Evolutionary conservation across 2,329 filamentous ascomycete species (phyloP).

Genomic region (Aspergillus cejpii): DNA sequence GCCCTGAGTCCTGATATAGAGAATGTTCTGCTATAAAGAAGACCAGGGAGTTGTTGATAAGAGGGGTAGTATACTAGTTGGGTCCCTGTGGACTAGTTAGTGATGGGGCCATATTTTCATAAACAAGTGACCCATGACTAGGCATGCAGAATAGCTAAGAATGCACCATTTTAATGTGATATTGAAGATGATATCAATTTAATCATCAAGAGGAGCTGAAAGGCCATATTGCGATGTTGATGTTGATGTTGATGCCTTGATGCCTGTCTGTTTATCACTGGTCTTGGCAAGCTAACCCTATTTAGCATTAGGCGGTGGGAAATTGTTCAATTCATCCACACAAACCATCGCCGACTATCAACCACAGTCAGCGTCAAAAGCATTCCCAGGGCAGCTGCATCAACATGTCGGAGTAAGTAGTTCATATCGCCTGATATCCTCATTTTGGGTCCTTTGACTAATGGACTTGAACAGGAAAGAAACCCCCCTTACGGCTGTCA

Average conservation of each 20-base stretch:
- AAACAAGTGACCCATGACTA: neutral
- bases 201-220: neutral
- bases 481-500: constrained; percentile 72
- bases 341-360: constrained; percentile 22
- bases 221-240: neutral
- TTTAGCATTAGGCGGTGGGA: constrained; percentile 22
- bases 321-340: constrained; percentile 30
- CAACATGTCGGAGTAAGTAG: constrained; percentile 32
- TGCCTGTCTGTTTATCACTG: neutral
- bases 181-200: neutral
- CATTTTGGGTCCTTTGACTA: constrained; percentile 7
- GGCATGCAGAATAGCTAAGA: neutral
- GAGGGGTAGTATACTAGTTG: neutral
- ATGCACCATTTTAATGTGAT: neutral
- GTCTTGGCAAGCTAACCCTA: constrained; percentile 25
- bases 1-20: too few relatives aligned
- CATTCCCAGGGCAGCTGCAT: constrained; percentile 19
- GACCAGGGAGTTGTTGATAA: neutral
- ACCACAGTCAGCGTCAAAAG: constrained; percentile 16
- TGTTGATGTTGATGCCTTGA: too few relatives aligned
- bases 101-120: neutral
- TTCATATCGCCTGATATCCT: neutral
- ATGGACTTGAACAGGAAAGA: constrained; percentile 50
- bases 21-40: neutral
- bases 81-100: neutral